Evolutionary conservation across 306 rosid genomes (phyloP), one percentile per base, ranked within the genome.

Genomic region (Adenanthera pavonina): DNA sequence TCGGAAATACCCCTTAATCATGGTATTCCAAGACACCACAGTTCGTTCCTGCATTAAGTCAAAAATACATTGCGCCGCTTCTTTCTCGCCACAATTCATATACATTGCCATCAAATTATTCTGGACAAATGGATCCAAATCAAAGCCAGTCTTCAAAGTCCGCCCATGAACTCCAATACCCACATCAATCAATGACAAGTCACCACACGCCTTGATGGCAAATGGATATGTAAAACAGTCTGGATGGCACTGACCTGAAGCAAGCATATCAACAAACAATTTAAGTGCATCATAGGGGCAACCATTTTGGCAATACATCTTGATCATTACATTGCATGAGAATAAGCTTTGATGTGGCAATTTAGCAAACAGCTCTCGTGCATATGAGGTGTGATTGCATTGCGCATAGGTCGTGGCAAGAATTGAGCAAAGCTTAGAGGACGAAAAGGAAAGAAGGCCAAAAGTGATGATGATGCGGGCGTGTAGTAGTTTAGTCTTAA

Each of bases 91-190:
- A 7, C 74, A 89, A 80, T 78, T 85, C 97, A 95, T 91, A 84
- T 92, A 92, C 97, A 95, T 92, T 38, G 97, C 92, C 79, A 95
- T 47, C 86, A 95, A 82, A 73, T 92, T 81, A 85, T 95, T 95
- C 78, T 91, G 90, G 19, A 92, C 91, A 80, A 87, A 92, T 13
- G 56, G 30, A 61, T 92, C 87, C 56, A 74, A 71, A 49, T 77
- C 81, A 64, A 88, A 88, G 10, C 97, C 97, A 51, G 13, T 49
- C 60, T 87, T 87, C 14, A 88, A 7, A n/a, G 89, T 83, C 76
- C 57, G 77, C 60, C 94, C 97, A 81, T 95, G 98, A 86, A 95
- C 56, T 36, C 86, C 90, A 80, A 79, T 47, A 2, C 94, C 98
- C 81, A 81, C 64, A 38, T 75, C 81, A 76, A 89, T 43, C 77